Percentiles rank a stretch among this genome's conserved stretches.
Evolutionary conservation across 2,329 filamentous ascomycete species (phyloP).

Genomic region (Xylariaceae sp.): DNA sequence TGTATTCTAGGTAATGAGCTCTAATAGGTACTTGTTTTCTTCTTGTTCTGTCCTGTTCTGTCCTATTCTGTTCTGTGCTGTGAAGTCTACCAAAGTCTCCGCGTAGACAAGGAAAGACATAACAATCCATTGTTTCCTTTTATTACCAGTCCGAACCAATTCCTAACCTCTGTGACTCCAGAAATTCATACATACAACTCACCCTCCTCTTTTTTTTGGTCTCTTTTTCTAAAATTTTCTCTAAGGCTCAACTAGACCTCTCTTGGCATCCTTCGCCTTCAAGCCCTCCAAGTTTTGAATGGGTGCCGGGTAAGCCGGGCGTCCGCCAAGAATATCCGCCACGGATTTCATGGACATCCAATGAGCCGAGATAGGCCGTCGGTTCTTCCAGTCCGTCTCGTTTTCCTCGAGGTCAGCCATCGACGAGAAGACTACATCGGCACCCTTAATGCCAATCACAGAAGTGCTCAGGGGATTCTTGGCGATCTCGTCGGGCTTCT

Average conservation of each 20-base stretch:
- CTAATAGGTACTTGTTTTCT: not conserved
- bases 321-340: constrained; percentile 78
- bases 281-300: constrained; percentile 46
- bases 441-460: constrained; percentile 90
- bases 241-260: constrained; percentile 37
- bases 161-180: constrained; percentile 10
- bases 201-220: not conserved
- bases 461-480: constrained; percentile 66
- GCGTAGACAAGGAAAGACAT: not conserved
- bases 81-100: constrained; percentile 1
- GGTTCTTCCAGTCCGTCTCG: constrained; percentile 89
- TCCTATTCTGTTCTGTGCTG: no score
- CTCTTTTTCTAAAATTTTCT: not conserved
- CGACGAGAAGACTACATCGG: constrained; percentile 78
- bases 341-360: constrained; percentile 77
- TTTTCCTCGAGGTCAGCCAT: constrained; percentile 75
- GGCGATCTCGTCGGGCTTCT: constrained; percentile 56
- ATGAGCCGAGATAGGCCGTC: constrained; percentile 76
- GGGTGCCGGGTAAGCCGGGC: constrained; percentile 50
- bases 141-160: constrained; percentile 6
- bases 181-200: constrained; percentile 1
- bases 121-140: not conserved
- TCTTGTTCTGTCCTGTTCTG: no score
- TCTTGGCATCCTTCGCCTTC: constrained; percentile 56
- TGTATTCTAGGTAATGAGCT: not conserved